A percentile compares a stretch with the other conserved stretches of the same genome.
These are phyloP conservation scores for Kwoniella europaea DNA, from an alignment of 768 basidiomycete genomes.

Conservation along the genomic window DNA sequence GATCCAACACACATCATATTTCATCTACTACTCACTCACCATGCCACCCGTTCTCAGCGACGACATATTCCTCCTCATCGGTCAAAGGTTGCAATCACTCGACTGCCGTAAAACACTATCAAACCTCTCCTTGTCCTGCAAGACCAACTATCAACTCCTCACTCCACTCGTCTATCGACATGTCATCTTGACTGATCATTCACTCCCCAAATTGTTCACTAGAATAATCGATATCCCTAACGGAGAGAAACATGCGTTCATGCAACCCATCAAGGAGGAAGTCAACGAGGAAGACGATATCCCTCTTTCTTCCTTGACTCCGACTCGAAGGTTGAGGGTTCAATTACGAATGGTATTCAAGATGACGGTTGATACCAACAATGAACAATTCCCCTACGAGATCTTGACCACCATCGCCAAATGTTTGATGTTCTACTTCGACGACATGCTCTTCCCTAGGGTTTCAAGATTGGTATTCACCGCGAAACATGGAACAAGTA, in stretches of 20 bases:
- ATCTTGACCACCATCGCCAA: slow-evolving; percentile 1
- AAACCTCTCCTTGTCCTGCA: slow-evolving; percentile 4
- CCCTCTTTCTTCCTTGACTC: background rate
- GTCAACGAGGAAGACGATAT: background rate
- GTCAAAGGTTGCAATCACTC: background rate
- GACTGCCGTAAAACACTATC: slow-evolving; percentile 2
- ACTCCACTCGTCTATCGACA: slow-evolving; percentile 17
- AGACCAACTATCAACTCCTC: slow-evolving; percentile 11
- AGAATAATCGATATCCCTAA: background rate
- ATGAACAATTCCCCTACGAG: background rate
- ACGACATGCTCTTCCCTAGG: slow-evolving; percentile 5
- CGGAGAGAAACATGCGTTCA: slow-evolving; percentile 6
- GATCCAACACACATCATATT: no score
- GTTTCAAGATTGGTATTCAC: slow-evolving; percentile 6
- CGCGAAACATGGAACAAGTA: background rate
- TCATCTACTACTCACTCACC: no score
- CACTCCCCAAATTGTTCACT: background rate
- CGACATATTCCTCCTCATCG: background rate
- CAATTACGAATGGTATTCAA: slow-evolving; percentile 5
- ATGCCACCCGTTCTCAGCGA: slow-evolving; percentile 1
- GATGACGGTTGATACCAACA: slow-evolving; percentile 11
- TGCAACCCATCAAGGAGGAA: slow-evolving; percentile 6
- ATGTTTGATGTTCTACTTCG: background rate
- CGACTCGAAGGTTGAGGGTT: slow-evolving; percentile 3
- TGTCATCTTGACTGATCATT: slow-evolving; percentile 11